A percentile compares a stretch with the other conserved stretches of the same genome.
Conservation (phyloP, 352 stramenopile species). For the Pythium sp. region DNA sequence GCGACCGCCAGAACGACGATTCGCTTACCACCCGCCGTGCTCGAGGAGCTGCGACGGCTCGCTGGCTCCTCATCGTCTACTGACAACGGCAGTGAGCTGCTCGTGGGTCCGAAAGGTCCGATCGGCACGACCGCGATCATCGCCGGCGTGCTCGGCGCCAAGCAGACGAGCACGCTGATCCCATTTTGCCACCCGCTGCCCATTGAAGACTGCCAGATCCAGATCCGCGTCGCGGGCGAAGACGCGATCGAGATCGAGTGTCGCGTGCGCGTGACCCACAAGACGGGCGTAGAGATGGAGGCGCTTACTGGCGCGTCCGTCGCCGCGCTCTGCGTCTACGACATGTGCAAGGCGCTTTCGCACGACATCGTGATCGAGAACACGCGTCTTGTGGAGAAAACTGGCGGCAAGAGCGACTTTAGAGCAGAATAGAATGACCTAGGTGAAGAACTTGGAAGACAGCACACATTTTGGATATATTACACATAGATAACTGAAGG, state of each 20-base stretch:
- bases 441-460: not conserved
- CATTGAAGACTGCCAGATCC: constrained; percentile 88
- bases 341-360: constrained; percentile 98
- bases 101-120: constrained; percentile 85
- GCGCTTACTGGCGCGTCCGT: constrained; percentile 92
- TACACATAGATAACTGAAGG: not conserved
- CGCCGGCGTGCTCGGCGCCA: constrained; percentile 91
- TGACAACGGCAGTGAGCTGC: constrained; percentile 19
- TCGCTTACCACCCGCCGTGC: constrained; percentile 74
- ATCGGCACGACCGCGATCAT: constrained; percentile 91
- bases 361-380: constrained; percentile 89
- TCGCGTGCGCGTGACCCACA: constrained; percentile 89
- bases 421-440: constrained; percentile 15
- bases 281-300: constrained; percentile 96
- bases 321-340: constrained; percentile 96
- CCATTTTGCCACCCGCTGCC: constrained; percentile 94
- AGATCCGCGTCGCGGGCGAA: constrained; percentile 55
- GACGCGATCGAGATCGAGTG: constrained; percentile 85
- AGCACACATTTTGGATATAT: not conserved
- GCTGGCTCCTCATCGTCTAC: not conserved
- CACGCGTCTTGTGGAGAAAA: constrained; percentile 90
- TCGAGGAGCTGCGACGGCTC: constrained; percentile 62
- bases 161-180: constrained; percentile 91
- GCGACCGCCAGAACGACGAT: constrained; percentile 86
- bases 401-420: constrained; percentile 88